Conservation (phyloP, 2,329 filamentous ascomycete genomes). For the Aspergillus quadrilineatus region DNA sequence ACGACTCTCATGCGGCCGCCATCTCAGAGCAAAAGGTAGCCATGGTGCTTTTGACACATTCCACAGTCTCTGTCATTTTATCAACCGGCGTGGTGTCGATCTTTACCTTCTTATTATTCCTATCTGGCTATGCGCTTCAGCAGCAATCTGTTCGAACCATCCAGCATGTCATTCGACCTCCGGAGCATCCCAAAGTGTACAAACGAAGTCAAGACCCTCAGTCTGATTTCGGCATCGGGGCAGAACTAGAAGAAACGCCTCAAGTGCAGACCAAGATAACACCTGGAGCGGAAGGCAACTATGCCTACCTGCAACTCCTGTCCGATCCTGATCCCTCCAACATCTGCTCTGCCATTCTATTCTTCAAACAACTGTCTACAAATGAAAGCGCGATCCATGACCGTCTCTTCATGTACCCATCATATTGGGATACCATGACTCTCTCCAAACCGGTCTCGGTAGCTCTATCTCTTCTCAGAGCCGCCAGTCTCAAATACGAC, state of each 20-base stretch:
- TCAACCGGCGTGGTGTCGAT: slow-evolving; percentile 59
- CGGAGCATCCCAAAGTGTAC: slow-evolving; percentile 20
- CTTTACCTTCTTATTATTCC: slow-evolving; percentile 79
- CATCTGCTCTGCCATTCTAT: slow-evolving; percentile 47
- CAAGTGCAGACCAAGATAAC: not conserved
- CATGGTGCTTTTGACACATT: slow-evolving; percentile 49
- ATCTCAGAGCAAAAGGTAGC: slow-evolving; percentile 13
- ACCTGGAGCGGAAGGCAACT: slow-evolving; percentile 25
- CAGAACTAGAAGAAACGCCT: not conserved
- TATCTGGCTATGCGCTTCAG: slow-evolving; percentile 83
- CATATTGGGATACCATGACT: slow-evolving; percentile 42
- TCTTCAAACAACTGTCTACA: slow-evolving; percentile 42
- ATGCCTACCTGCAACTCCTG: slow-evolving; percentile 47
- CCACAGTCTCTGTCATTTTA: slow-evolving; percentile 44
- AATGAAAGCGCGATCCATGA: slow-evolving; percentile 38
- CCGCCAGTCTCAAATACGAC: slow-evolving; percentile 40
- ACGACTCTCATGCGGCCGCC: not conserved
- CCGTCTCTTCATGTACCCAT: slow-evolving; percentile 48
- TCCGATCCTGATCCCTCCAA: slow-evolving; percentile 43
- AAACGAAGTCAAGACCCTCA: slow-evolving; percentile 22
- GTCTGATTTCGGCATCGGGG: slow-evolving; percentile 4
- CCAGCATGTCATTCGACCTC: slow-evolving; percentile 64
- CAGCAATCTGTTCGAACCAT: slow-evolving; percentile 79
- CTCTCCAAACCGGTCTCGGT: slow-evolving; percentile 29
- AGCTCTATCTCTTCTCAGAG: slow-evolving; percentile 40